Conservation (phyloP, 257 asterid species). For the Capsicum baccatum region DNA sequence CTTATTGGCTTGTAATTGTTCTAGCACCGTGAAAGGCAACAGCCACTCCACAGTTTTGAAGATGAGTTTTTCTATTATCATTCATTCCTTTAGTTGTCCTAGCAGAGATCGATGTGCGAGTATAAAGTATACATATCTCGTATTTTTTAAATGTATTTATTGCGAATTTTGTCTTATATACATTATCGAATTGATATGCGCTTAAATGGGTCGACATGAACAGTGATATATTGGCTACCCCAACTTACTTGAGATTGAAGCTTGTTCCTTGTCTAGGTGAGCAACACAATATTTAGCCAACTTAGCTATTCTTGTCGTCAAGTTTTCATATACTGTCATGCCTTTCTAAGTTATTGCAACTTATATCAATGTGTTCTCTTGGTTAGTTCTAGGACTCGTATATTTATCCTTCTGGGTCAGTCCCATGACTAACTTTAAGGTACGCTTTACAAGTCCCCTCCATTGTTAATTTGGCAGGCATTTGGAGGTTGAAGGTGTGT, state of each 20-base stretch:
- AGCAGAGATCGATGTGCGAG: background rate
- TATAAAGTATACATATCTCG: background rate
- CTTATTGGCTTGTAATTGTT: too few relatives aligned
- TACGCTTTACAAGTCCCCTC: background rate
- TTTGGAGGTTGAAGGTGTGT: too few relatives aligned
- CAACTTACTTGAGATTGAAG: background rate
- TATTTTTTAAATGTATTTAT: background rate
- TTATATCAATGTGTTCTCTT: background rate
- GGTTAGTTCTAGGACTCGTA: background rate
- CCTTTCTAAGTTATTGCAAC: too few relatives aligned
- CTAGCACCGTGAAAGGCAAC: background rate
- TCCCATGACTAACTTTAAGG: too few relatives aligned
- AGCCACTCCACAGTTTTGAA: background rate
- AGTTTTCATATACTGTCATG: background rate
- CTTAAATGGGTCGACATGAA: background rate
- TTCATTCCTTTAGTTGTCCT: background rate
- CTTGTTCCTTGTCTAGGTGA: background rate
- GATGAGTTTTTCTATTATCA: background rate
- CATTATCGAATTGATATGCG: background rate
- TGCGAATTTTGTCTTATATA: background rate
- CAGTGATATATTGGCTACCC: background rate
- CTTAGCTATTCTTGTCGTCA: background rate
- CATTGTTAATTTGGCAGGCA: background rate
- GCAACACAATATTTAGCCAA: background rate
- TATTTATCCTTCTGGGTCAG: too few relatives aligned